phyloP scores from a whole-genome alignment of 2,329 filamentous ascomycete species.

The Ceratocystis smalleyi region DNA sequence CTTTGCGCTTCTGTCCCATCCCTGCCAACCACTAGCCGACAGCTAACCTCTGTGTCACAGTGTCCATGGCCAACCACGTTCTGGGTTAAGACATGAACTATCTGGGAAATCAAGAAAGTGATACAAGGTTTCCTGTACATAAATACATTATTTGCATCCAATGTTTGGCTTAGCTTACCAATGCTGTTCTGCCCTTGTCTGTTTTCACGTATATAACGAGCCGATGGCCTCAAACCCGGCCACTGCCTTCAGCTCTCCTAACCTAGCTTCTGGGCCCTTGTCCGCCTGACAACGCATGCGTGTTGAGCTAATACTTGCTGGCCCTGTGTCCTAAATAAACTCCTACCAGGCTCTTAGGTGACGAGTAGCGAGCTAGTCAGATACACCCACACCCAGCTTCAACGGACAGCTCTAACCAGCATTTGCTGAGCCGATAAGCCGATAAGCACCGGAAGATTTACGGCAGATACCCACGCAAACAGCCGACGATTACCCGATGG shows the following conservation, averaged over 20 bases:
- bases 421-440: background rate
- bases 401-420: too few species aligned
- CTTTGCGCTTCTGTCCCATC: background rate
- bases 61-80: slow-evolving; percentile 38
- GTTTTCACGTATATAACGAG: too few species aligned
- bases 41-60: slow-evolving; percentile 21
- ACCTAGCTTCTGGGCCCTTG: too few species aligned
- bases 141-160: background rate
- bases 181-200: too few species aligned
- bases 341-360: too few species aligned
- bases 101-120: background rate
- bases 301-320: background rate
- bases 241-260: too few species aligned
- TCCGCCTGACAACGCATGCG: background rate
- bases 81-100: slow-evolving; percentile 23
- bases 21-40: background rate
- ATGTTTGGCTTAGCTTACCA: background rate
- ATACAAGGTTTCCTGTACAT: background rate
- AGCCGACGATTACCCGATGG: background rate
- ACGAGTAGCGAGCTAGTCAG: too few species aligned
- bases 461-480: too few species aligned
- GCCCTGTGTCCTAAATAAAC: too few species aligned
- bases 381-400: too few species aligned
- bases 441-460: background rate
- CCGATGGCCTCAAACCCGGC: background rate